Evolutionary conservation across 2,329 filamentous ascomycete species (phyloP).

Genomic region (Rhynchosporium graminicola): DNA sequence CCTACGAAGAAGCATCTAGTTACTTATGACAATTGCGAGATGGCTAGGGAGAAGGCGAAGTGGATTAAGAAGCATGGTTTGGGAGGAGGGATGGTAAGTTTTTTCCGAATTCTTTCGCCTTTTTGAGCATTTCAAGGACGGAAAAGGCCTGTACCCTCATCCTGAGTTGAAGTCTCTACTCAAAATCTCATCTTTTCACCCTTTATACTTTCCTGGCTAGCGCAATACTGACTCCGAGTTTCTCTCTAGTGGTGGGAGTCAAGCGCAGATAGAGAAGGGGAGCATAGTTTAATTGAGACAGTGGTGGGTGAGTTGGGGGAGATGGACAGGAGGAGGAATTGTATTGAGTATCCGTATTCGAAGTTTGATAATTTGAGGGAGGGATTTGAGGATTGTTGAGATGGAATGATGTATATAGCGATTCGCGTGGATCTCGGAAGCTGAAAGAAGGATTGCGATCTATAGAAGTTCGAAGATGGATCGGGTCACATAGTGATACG

Average conservation of each 20-base stretch:
- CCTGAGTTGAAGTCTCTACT: too few species aligned
- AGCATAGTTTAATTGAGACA: conserved; percentile 67
- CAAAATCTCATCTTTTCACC: too few species aligned
- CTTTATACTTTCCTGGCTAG: too few species aligned
- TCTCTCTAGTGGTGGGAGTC: conserved; percentile 56
- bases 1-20: conserved; percentile 64
- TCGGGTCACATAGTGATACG: too few species aligned
- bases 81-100: conserved; percentile 85
- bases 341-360: conserved; percentile 61
- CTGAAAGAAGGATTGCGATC: neutral
- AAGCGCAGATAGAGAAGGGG: conserved; percentile 69
- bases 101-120: too few species aligned
- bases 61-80: conserved; percentile 69
- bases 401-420: neutral
- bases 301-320: conserved; percentile 58
- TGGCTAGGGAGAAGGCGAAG: conserved; percentile 68
- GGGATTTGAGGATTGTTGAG: conserved; percentile 48
- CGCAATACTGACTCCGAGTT: too few species aligned
- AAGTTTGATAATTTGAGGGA: conserved; percentile 71
- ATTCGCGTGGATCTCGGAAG: neutral
- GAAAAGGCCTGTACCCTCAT: too few species aligned
- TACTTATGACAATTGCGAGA: conserved; percentile 70
- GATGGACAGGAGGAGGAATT: conserved; percentile 60
- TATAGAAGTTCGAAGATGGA: too few species aligned
- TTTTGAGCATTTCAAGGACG: too few species aligned